phyloP scores from a whole-genome alignment of 1,284 basidiomycete genomes.

The Moniliophthora roreri region DNA sequence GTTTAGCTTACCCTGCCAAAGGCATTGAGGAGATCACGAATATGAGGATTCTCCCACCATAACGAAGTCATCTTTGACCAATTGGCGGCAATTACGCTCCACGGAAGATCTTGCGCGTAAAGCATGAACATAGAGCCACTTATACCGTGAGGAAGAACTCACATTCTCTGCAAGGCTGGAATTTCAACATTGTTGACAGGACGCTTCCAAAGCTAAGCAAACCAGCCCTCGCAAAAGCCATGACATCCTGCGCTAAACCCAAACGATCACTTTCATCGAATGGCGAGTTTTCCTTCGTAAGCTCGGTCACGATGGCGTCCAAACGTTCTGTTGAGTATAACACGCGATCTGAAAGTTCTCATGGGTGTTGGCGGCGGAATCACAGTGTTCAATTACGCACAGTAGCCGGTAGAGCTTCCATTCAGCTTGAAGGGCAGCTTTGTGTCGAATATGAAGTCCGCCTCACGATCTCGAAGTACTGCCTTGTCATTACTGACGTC shows the following conservation, averaged over 20 bases:
- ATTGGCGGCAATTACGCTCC: conserved; percentile 62
- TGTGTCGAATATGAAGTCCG: conserved; percentile 67
- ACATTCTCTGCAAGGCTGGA: conserved; percentile 79
- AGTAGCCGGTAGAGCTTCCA: conserved; percentile 87
- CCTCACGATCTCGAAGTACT: conserved; percentile 73
- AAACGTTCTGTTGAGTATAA: conserved; percentile 85
- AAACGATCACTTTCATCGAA: conserved; percentile 87
- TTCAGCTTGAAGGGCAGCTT: conserved; percentile 86
- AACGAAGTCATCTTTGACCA: conserved; percentile 58
- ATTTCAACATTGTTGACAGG: conserved; percentile 68
- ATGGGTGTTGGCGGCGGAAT: not conserved
- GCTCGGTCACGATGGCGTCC: conserved; percentile 77
- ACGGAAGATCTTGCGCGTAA: conserved; percentile 61
- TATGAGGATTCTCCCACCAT: conserved; percentile 84
- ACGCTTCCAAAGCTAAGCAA: conserved; percentile 76
- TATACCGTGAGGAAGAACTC: conserved; percentile 27
- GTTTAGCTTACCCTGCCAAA: conserved; percentile 56
- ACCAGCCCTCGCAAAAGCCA: conserved; percentile 81
- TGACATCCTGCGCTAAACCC: conserved; percentile 81
- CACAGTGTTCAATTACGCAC: conserved; percentile 42
- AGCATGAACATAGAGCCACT: conserved; percentile 10
- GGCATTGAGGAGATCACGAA: conserved; percentile 60
- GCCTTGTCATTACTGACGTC: conserved; percentile 63
- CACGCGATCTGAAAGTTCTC: conserved; percentile 66
- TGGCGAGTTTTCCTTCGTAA: conserved; percentile 59